Evolutionary conservation across 495 filamentous ascomycete genomes (phyloP).

Genomic region (Penicillium waksmanii): DNA sequence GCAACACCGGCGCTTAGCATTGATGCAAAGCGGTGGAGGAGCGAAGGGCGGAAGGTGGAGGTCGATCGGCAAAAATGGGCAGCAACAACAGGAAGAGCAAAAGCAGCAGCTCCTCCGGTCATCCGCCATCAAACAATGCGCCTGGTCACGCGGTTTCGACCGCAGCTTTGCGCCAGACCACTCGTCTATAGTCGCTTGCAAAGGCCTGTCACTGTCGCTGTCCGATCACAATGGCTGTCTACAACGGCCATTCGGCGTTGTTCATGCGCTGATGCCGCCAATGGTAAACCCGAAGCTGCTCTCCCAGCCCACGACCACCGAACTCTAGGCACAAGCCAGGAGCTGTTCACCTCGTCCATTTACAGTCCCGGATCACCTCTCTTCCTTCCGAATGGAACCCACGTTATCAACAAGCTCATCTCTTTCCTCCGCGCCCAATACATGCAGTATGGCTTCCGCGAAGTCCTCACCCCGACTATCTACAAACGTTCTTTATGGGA

Average conservation of each 20-base stretch:
- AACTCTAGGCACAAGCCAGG: slow-evolving; percentile 67
- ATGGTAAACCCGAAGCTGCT: slow-evolving; percentile 22
- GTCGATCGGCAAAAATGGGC: too few relatives aligned
- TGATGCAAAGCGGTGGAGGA: too few relatives aligned
- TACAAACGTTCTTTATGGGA: slow-evolving; percentile 93
- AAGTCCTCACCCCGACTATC: slow-evolving; percentile 91
- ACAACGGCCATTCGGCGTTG: slow-evolving; percentile 37
- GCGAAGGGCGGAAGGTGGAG: too few relatives aligned
- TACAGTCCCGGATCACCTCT: slow-evolving; percentile 89
- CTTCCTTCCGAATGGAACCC: slow-evolving; percentile 83
- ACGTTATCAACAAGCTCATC: slow-evolving; percentile 84
- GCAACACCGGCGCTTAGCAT: too few relatives aligned
- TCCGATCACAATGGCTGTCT: slow-evolving; percentile 39
- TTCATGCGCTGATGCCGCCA: slow-evolving; percentile 43
- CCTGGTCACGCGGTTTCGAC: slow-evolving; percentile 28
- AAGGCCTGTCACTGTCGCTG: slow-evolving; percentile 1
- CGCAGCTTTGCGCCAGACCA: slow-evolving; percentile 18
- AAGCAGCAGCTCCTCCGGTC: too few relatives aligned
- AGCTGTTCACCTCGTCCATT: slow-evolving; percentile 75
- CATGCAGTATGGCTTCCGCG: slow-evolving; percentile 82
- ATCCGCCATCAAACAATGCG: slow-evolving; percentile 20
- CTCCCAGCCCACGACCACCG: slow-evolving; percentile 65
- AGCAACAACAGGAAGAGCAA: too few relatives aligned
- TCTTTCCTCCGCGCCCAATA: slow-evolving; percentile 88
- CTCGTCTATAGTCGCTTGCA: slow-evolving; percentile 5